Conservation (phyloP, 495 filamentous ascomycete genomes). For the Bathelium albidoporum region DNA sequence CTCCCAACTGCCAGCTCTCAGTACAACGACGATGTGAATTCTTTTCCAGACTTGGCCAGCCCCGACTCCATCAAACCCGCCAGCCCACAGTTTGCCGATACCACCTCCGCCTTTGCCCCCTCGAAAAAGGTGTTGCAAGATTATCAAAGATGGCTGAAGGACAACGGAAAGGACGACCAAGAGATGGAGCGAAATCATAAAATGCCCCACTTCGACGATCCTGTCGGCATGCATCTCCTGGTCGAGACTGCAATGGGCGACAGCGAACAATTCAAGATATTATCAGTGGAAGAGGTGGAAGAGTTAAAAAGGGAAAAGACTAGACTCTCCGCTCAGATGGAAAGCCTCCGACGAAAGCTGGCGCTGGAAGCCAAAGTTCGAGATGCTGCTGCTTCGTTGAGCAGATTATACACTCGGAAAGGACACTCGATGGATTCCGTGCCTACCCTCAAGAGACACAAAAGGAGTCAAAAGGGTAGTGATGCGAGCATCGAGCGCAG, state of each 20-base stretch:
- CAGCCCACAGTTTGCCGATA: neutral
- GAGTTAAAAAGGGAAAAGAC: conserved; percentile 75
- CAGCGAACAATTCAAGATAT: conserved; percentile 68
- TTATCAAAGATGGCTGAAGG: conserved; percentile 1
- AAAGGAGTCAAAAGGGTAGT: conserved; percentile 46
- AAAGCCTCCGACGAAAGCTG: conserved; percentile 67
- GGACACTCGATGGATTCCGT: neutral
- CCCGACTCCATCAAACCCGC: neutral
- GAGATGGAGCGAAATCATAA: neutral
- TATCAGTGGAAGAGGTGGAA: conserved; percentile 86
- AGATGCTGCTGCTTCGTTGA: conserved; percentile 81
- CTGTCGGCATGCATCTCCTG: conserved; percentile 68
- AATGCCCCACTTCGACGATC: conserved; percentile 30
- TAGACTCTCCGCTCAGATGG: conserved; percentile 60
- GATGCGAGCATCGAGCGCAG: conserved; percentile 8
- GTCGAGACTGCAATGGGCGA: conserved; percentile 89
- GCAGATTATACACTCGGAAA: conserved; percentile 51
- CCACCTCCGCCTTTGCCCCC: neutral
- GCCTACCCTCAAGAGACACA: conserved; percentile 23
- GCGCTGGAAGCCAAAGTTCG: conserved; percentile 87
- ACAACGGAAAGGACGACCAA: neutral
- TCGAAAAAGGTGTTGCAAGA: neutral
- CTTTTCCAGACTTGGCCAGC: neutral
- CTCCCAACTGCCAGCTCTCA: neutral
- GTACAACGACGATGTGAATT: neutral